Conservation (phyloP, 2,329 filamentous ascomycete genomes). For the Hypoxylon sp. region DNA sequence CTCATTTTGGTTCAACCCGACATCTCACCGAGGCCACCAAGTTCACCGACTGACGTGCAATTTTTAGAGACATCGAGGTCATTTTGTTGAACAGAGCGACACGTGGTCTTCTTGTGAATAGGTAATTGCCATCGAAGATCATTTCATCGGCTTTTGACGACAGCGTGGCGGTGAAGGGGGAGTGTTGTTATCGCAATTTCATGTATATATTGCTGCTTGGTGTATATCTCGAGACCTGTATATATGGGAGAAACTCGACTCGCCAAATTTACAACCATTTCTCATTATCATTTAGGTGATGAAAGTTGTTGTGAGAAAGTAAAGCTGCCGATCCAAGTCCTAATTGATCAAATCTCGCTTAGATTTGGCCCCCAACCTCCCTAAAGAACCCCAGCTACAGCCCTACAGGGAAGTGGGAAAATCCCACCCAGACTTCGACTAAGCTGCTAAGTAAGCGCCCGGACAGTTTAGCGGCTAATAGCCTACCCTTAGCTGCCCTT, state of each 20-base stretch:
- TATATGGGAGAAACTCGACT: slow-evolving; percentile 29
- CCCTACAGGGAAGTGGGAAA: neutral
- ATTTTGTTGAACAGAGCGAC: slow-evolving; percentile 49
- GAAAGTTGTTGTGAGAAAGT: slow-evolving; percentile 2
- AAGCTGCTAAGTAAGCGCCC: neutral
- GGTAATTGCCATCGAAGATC: slow-evolving; percentile 14
- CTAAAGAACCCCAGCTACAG: no score
- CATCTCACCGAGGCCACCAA: neutral
- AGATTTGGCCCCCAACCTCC: neutral
- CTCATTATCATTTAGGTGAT: neutral
- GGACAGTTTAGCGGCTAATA: neutral
- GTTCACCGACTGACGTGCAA: slow-evolving; percentile 38
- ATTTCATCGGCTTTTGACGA: neutral
- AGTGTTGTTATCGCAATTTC: slow-evolving; percentile 14
- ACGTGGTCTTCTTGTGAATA: slow-evolving; percentile 53
- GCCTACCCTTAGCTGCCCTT: neutral
- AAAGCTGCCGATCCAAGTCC: neutral
- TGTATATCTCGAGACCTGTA: slow-evolving; percentile 34
- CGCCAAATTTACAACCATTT: slow-evolving; percentile 18
- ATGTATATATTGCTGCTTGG: slow-evolving; percentile 29
- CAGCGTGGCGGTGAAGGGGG: slow-evolving; percentile 8
- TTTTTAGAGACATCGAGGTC: slow-evolving; percentile 48
- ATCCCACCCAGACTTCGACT: neutral
- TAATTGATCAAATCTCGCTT: slow-evolving; percentile 1
- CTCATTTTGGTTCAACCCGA: slow-evolving; percentile 13